Evolutionary conservation across 306 rosid genomes (phyloP).

Genomic region (Quillaja saponaria): DNA sequence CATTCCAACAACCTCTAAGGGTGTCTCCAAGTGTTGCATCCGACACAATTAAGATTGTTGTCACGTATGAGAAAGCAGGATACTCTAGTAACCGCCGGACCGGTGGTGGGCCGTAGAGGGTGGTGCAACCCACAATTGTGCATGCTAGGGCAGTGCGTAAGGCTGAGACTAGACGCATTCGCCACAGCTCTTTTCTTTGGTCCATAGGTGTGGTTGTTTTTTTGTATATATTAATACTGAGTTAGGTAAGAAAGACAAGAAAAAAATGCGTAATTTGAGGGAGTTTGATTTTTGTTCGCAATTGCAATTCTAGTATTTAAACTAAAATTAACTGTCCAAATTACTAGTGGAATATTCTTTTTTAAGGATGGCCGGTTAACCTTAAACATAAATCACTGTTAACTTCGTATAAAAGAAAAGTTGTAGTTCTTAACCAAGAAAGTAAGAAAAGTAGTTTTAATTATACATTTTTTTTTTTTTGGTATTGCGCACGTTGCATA

Average conservation of each 20-base stretch:
- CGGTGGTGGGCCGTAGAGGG: constrained; percentile 49
- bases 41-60: constrained; percentile 54
- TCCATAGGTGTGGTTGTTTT: constrained; percentile 22
- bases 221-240: constrained; percentile 25
- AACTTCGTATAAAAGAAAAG: too few species aligned
- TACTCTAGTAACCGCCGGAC: constrained; percentile 42
- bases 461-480: too few species aligned
- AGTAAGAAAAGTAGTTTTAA: too few species aligned
- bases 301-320: too few species aligned
- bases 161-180: constrained; percentile 45
- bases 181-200: constrained; percentile 37
- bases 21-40: constrained; percentile 73
- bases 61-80: constrained; percentile 62
- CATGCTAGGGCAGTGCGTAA: constrained; percentile 69
- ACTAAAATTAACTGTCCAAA: too few species aligned
- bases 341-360: too few species aligned
- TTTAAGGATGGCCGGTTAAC: too few species aligned
- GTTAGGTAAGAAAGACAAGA: constrained; percentile 1
- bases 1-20: constrained; percentile 57
- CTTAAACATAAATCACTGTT: too few species aligned
- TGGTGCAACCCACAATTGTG: constrained; percentile 52
- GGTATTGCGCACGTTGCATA: too few species aligned
- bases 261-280: background rate
- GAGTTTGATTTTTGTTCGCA: background rate
- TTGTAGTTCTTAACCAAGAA: too few species aligned